These are phyloP conservation scores for Linum trigynum DNA, from an alignment of 345 rosid species.

Conservation along the genomic window DNA sequence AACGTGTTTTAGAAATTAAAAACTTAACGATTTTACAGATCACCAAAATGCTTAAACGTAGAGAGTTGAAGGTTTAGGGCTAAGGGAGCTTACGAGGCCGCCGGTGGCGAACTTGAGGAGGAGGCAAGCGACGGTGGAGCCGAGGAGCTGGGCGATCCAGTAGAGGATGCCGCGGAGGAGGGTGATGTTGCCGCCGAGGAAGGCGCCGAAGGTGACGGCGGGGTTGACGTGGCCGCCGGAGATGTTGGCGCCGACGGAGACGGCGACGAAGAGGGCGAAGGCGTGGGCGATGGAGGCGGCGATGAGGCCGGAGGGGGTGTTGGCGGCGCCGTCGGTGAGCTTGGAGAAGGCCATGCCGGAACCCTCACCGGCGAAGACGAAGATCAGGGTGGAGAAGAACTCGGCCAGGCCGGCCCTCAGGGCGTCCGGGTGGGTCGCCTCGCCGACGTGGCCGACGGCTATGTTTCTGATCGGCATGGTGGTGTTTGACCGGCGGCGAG, in stretches of 20 bases:
- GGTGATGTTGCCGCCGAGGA: not conserved
- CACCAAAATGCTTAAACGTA: too few relatives aligned
- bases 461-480: not conserved
- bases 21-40: too few relatives aligned
- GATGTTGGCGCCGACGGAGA: not conserved
- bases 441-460: not conserved
- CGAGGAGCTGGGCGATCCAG: not conserved
- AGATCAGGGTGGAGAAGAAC: not conserved
- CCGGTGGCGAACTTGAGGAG: not conserved
- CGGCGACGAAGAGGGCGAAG: not conserved
- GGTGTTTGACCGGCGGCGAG: not conserved
- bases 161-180: not conserved
- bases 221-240: constrained; percentile 1
- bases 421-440: not conserved
- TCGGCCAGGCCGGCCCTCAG: not conserved
- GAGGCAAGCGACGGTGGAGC: not conserved
- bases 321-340: not conserved
- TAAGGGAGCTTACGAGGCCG: not conserved
- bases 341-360: not conserved
- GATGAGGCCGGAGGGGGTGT: not conserved
- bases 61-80: too few relatives aligned
- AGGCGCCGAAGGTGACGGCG: not conserved
- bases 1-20: too few relatives aligned
- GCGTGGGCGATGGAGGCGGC: not conserved
- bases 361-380: not conserved